phyloP scores from a whole-genome alignment of 1,284 basidiomycete species.

The Pterula multifida region DNA sequence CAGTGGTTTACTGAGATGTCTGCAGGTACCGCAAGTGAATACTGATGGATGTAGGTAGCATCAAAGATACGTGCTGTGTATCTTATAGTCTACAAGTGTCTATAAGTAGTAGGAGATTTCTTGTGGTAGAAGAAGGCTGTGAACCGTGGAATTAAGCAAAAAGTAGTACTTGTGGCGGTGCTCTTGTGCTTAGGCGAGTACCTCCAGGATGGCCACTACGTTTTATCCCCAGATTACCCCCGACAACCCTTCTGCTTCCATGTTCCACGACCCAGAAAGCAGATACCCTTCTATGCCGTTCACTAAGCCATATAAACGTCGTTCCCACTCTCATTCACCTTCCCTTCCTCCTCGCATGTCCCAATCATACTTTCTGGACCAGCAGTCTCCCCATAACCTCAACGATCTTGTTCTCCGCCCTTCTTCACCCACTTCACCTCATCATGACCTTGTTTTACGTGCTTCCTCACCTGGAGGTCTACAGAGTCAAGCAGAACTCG shows the following conservation, averaged over 20 bases:
- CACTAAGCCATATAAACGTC: neutral
- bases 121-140: neutral
- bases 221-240: neutral
- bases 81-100: too few species aligned
- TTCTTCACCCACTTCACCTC: constrained; percentile 4
- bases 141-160: neutral
- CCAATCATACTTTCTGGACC: neutral
- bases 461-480: neutral
- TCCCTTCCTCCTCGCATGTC: neutral
- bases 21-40: neutral
- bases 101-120: neutral
- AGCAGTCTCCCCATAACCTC: neutral
- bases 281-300: neutral
- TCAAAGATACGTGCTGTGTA: too few species aligned
- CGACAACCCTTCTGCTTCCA: neutral
- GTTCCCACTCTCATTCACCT: neutral
- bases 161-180: too few species aligned
- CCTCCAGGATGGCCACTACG: neutral
- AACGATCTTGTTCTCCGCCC: constrained; percentile 1
- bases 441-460: neutral
- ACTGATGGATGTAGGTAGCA: too few species aligned
- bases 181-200: neutral
- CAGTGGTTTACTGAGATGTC: too few species aligned
- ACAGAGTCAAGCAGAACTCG: neutral
- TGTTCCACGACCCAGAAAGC: neutral